Conservation (phyloP, 2,329 filamentous ascomycete genomes). For the Polychaeton citri region DNA sequence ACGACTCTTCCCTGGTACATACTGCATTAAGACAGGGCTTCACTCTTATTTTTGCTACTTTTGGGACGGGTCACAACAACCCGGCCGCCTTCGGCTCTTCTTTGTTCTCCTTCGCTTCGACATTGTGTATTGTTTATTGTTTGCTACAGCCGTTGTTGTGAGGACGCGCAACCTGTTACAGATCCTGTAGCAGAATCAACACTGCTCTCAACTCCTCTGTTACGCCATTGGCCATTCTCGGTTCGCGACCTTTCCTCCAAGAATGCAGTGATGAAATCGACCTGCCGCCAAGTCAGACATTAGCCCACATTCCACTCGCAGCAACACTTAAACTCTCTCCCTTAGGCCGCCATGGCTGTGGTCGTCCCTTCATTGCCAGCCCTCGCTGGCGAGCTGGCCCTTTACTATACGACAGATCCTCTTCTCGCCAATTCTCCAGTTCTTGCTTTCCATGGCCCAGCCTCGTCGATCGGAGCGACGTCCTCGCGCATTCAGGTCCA, state of each 20-base stretch:
- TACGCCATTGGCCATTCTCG: background rate
- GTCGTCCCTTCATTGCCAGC: conserved; percentile 61
- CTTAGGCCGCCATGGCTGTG: conserved; percentile 60
- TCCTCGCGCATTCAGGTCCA: conserved; percentile 92
- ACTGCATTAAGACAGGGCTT: too few relatives aligned
- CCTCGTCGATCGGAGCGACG: conserved; percentile 66
- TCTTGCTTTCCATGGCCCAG: conserved; percentile 78
- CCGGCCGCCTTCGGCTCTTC: background rate
- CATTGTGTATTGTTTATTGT: too few relatives aligned
- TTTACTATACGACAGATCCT: conserved; percentile 82
- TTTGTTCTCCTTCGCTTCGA: background rate
- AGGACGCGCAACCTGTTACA: too few relatives aligned
- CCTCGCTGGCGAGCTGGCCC: conserved; percentile 68
- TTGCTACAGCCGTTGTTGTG: too few relatives aligned
- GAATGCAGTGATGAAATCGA: background rate
- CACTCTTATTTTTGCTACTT: too few relatives aligned
- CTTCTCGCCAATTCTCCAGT: conserved; percentile 69
- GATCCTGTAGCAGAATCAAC: too few relatives aligned
- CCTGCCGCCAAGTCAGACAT: background rate
- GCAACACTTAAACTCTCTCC: background rate
- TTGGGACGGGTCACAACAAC: background rate
- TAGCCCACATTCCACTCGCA: background rate
- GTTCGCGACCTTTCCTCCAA: background rate
- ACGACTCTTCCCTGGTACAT: too few relatives aligned
- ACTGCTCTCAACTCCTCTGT: background rate